Evolutionary conservation across 2,329 filamentous ascomycete species (phyloP).

Genomic region (Colletotrichum siamense): DNA sequence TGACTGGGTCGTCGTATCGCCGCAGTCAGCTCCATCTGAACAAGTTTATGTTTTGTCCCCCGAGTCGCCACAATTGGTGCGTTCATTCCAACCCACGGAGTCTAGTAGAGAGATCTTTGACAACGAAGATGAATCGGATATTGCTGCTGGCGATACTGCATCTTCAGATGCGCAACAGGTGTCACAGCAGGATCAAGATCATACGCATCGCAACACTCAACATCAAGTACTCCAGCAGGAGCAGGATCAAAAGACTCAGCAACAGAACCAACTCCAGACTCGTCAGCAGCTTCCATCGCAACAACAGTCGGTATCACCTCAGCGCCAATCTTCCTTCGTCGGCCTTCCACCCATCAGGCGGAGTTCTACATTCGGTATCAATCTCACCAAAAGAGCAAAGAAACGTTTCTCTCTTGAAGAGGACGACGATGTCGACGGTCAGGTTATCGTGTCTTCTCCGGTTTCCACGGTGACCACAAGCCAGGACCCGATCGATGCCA

Average conservation of each 20-base stretch:
- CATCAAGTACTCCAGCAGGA: neutral
- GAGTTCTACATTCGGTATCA: constrained; percentile 60
- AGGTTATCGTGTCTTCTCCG: neutral
- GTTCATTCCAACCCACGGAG: neutral
- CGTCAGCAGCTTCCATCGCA: constrained; percentile 11
- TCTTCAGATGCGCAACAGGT: neutral
- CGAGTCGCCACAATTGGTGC: neutral
- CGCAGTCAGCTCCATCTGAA: constrained; percentile 25
- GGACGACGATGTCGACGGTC: constrained; percentile 30
- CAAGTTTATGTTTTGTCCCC: constrained; percentile 29
- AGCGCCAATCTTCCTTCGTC: constrained; percentile 57
- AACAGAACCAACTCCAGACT: constrained; percentile 23
- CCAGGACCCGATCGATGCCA: neutral
- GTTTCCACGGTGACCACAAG: neutral
- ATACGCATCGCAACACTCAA: constrained; percentile 21
- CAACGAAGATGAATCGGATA: neutral
- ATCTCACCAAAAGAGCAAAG: constrained; percentile 36
- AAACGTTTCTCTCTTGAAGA: constrained; percentile 36
- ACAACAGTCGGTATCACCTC: constrained; percentile 31
- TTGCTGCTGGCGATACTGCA: neutral
- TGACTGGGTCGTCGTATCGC: constrained; percentile 37
- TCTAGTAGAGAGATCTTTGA: neutral
- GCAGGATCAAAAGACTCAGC: neutral
- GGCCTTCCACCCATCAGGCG: constrained; percentile 65
- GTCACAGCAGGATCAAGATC: neutral